Percentiles rank a stretch among this genome's conserved stretches.
phyloP scores from a whole-genome alignment of 192 early-diverging fungal genomes.

The Umbelopsis sp. region DNA sequence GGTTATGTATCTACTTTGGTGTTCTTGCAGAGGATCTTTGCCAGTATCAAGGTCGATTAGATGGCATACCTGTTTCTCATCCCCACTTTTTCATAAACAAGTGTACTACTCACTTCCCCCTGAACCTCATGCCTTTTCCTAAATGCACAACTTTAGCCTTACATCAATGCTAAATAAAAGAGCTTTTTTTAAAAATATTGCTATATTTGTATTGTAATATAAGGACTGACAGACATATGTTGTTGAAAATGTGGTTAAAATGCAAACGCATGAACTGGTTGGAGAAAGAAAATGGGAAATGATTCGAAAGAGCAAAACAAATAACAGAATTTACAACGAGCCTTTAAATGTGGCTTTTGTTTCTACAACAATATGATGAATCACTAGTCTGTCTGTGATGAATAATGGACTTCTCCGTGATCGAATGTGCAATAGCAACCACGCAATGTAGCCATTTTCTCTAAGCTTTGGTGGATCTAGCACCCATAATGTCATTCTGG shows the following conservation, averaged over 20 bases:
- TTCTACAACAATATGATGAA: neutral
- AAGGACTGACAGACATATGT: too few species aligned
- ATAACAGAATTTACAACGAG: neutral
- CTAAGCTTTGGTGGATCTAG: neutral
- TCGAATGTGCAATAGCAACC: neutral
- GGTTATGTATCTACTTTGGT: constrained; percentile 76
- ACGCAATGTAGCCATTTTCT: neutral
- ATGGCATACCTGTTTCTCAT: neutral
- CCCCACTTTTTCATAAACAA: too few species aligned
- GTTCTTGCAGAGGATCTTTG: constrained; percentile 83
- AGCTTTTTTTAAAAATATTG: too few species aligned
- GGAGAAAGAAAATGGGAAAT: neutral
- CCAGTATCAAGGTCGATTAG: constrained; percentile 84
- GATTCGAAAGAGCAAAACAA: neutral
- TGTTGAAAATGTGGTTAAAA: too few species aligned
- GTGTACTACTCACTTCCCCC: too few species aligned
- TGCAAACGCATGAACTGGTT: too few species aligned
- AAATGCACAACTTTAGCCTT: too few species aligned
- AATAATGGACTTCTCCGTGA: too few species aligned
- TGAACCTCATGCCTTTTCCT: too few species aligned
- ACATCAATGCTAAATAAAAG: too few species aligned
- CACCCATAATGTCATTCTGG: neutral
- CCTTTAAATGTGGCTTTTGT: neutral
- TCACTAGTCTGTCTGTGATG: too few species aligned
- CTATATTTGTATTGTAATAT: too few species aligned